Conservation (phyloP, 2,329 filamentous ascomycete genomes). For the Stagonosporopsis tanaceti region DNA sequence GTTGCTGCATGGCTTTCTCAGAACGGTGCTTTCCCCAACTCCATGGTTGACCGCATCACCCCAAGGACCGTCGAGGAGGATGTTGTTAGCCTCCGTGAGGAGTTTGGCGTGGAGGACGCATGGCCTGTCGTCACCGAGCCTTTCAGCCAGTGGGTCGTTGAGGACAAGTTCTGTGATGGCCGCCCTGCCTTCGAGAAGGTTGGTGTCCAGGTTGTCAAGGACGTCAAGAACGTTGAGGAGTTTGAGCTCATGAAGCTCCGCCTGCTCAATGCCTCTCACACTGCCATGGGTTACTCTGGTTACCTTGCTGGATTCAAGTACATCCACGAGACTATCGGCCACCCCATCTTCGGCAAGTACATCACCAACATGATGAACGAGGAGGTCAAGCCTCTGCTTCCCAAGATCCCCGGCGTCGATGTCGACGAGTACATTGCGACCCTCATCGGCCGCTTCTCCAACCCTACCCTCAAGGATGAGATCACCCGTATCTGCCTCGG, state of each 20-base stretch:
- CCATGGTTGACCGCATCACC: constrained; percentile 44
- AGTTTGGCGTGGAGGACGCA: constrained; percentile 36
- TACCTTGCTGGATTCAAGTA: constrained; percentile 38
- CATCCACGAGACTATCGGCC: constrained; percentile 39
- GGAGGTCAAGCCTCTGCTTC: constrained; percentile 40
- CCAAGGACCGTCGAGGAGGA: constrained; percentile 36
- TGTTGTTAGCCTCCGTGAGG: constrained; percentile 28
- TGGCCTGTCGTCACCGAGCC: constrained; percentile 42
- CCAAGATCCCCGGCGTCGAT: constrained; percentile 37
- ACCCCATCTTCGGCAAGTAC: constrained; percentile 36
- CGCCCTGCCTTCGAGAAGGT: constrained; percentile 40
- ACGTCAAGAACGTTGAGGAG: constrained; percentile 38
- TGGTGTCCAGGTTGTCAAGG: constrained; percentile 40
- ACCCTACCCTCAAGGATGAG: constrained; percentile 40
- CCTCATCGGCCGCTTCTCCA: constrained; percentile 37
- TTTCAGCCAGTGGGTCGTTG: constrained; percentile 42
- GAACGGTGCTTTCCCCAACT: constrained; percentile 43
- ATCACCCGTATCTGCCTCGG: constrained; percentile 41
- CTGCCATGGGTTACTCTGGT: constrained; percentile 38
- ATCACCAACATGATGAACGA: constrained; percentile 42
- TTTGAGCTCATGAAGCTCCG: constrained; percentile 42
- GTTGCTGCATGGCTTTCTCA: constrained; percentile 37
- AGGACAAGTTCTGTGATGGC: constrained; percentile 41
- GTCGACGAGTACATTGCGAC: constrained; percentile 40
- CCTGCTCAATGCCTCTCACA: constrained; percentile 39